Evolutionary conservation across 2,329 filamentous ascomycete genomes (phyloP).

Genomic region (Zymoseptoria tritici): DNA sequence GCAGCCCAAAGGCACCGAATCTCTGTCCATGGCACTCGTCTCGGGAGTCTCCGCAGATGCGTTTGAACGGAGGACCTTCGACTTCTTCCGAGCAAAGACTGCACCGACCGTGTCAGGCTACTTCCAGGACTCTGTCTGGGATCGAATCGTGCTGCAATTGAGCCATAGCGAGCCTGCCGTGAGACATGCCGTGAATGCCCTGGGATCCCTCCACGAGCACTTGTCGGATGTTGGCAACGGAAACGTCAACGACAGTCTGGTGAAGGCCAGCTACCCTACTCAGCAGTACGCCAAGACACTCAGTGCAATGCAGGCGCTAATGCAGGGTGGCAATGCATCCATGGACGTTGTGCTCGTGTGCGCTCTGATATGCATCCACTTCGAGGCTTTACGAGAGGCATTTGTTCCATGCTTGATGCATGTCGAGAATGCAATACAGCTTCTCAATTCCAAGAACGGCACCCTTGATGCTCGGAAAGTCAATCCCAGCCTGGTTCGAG

Average conservation of each 20-base stretch:
- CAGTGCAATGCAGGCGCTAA: conserved; percentile 21
- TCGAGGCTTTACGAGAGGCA: conserved; percentile 27
- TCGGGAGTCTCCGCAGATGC: conserved; percentile 19
- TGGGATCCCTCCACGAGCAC: conserved; percentile 27
- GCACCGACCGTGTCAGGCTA: conserved; percentile 24
- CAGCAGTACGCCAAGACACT: conserved; percentile 28
- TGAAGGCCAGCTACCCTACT: conserved; percentile 22
- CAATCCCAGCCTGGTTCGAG: conserved; percentile 21
- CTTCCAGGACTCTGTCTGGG: conserved; percentile 26
- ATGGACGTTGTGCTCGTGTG: conserved; percentile 26
- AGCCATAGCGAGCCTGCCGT: conserved; percentile 27
- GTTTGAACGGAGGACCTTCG: conserved; percentile 24
- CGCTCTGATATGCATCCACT: conserved; percentile 27
- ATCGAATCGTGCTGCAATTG: conserved; percentile 25
- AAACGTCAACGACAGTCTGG: conserved; percentile 15
- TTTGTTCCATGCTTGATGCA: conserved; percentile 28
- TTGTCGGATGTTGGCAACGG: conserved; percentile 8
- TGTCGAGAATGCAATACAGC: conserved; percentile 26
- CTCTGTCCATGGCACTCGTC: conserved; percentile 13
- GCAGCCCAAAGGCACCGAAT: conserved; percentile 8
- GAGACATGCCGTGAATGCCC: conserved; percentile 27
- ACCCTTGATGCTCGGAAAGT: conserved; percentile 19
- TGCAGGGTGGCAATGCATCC: conserved; percentile 15
- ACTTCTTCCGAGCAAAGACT: conserved; percentile 24
- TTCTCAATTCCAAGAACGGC: conserved; percentile 18